phyloP scores from a whole-genome alignment of 2,329 filamentous ascomycete genomes.

The Aureobasidium zeae region DNA sequence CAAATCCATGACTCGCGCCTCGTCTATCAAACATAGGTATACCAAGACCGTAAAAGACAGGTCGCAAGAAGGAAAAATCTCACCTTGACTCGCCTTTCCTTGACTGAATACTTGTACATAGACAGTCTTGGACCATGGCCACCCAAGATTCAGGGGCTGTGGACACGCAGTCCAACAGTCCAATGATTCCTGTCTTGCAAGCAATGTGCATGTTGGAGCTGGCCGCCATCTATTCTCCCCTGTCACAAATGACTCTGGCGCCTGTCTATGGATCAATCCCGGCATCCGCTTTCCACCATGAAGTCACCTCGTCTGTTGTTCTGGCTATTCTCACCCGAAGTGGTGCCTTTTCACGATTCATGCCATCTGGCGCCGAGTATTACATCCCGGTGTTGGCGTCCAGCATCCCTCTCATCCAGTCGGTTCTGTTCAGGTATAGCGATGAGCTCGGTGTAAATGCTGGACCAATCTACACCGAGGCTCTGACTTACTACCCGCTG shows the following conservation, averaged over 20 bases:
- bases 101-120: no score
- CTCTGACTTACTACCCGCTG: slow-evolving; percentile 55
- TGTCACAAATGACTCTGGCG: slow-evolving; percentile 67
- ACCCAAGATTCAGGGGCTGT: background rate
- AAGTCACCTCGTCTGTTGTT: slow-evolving; percentile 27
- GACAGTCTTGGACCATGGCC: background rate
- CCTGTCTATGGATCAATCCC: slow-evolving; percentile 86
- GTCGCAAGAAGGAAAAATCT: no score
- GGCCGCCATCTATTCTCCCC: slow-evolving; percentile 56
- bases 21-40: slow-evolving; percentile 10
- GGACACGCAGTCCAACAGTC: background rate
- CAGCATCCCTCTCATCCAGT: slow-evolving; percentile 66
- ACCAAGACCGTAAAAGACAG: no score
- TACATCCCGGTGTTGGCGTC: slow-evolving; percentile 65
- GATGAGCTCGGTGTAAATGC: slow-evolving; percentile 54
- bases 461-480: slow-evolving; percentile 69
- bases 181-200: slow-evolving; percentile 27
- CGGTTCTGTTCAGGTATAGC: slow-evolving; percentile 59
- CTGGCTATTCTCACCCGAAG: slow-evolving; percentile 5
- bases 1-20: slow-evolving; percentile 10
- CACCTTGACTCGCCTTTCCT: no score
- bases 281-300: slow-evolving; percentile 63
- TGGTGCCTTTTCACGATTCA: background rate
- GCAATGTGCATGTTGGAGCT: slow-evolving; percentile 35
- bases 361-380: slow-evolving; percentile 29